Percentiles rank a stretch among this genome's conserved stretches.
Conservation (phyloP, 2,329 filamentous ascomycete species). For the Helminthosporium solani region DNA sequence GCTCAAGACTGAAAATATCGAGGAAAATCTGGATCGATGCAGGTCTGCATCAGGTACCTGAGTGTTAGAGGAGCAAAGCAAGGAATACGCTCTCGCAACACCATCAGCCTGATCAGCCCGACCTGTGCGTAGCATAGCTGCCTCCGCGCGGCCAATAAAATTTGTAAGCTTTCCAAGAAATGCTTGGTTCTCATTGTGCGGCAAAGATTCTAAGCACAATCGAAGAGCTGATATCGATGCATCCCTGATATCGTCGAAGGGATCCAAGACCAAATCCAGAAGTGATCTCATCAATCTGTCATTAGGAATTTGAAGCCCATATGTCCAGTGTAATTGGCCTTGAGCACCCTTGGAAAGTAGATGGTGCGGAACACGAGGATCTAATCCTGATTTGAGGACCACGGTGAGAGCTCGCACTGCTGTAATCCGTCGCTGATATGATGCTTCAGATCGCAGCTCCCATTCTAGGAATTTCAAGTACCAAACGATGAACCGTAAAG, state of each 20-base stretch:
- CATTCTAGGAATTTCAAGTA: slow-evolving; percentile 70
- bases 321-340: slow-evolving; percentile 53
- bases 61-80: slow-evolving; percentile 62
- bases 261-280: slow-evolving; percentile 79
- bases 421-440: slow-evolving; percentile 86
- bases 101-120: slow-evolving; percentile 92
- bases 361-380: slow-evolving; percentile 46
- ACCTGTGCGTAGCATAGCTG: slow-evolving; percentile 67
- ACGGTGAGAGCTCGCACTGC: slow-evolving; percentile 70
- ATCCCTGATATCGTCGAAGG: slow-evolving; percentile 86
- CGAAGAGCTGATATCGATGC: slow-evolving; percentile 50
- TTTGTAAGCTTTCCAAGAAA: slow-evolving; percentile 18
- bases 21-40: slow-evolving; percentile 16
- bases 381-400: slow-evolving; percentile 69
- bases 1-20: slow-evolving; percentile 54
- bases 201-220: slow-evolving; percentile 27
- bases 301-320: slow-evolving; percentile 49
- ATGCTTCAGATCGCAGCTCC: slow-evolving; percentile 77
- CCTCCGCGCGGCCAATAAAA: slow-evolving; percentile 47
- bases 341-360: slow-evolving; percentile 51
- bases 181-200: slow-evolving; percentile 11
- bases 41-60: slow-evolving; percentile 16
- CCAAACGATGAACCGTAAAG: slow-evolving; percentile 70
- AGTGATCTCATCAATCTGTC: slow-evolving; percentile 59
- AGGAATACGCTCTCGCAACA: slow-evolving; percentile 72